A percentile compares a stretch with the other conserved stretches of the same genome.
phyloP scores from a whole-genome alignment of 441 rosid genomes.

The Jatropha podagrica region DNA sequence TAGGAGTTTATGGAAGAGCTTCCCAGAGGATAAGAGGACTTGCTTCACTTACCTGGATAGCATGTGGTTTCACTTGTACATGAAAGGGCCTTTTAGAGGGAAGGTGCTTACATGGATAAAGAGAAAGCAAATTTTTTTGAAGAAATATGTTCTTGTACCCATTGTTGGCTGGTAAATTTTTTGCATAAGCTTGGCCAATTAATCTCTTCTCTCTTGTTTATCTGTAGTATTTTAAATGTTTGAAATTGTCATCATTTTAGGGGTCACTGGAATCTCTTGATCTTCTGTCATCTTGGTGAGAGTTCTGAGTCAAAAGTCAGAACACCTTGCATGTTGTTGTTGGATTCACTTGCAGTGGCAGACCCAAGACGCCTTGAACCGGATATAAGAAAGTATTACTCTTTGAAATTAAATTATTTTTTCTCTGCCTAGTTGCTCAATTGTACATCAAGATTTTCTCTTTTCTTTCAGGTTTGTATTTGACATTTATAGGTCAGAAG shows the following conservation, averaged over 20 bases:
- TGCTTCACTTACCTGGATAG: constrained; percentile 56
- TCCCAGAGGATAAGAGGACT: constrained; percentile 47
- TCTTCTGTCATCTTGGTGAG: constrained; percentile 78
- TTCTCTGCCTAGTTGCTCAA: background rate
- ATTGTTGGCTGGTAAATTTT: constrained; percentile 62
- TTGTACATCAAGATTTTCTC: constrained; percentile 9
- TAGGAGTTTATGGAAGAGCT: constrained; percentile 55
- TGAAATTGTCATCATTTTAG: constrained; percentile 31
- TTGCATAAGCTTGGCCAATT: background rate
- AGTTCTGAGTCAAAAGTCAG: constrained; percentile 41
- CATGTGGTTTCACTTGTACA: constrained; percentile 66
- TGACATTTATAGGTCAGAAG: constrained; percentile 59
- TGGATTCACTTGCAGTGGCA: constrained; percentile 74
- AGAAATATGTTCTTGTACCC: constrained; percentile 79
- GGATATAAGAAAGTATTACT: constrained; percentile 59
- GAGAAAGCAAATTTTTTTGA: constrained; percentile 55
- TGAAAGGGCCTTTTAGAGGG: constrained; percentile 34
- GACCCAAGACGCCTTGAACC: constrained; percentile 58
- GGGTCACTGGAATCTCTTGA: constrained; percentile 88
- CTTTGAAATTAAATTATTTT: constrained; percentile 10
- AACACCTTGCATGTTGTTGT: constrained; percentile 72
- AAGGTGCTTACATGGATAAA: constrained; percentile 66
- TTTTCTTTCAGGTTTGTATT: constrained; percentile 62
- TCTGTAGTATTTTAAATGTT: constrained; percentile 11
- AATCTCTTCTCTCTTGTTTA: background rate